Conservation (phyloP, 805 yeast genomes). For the Priceomyces fermenticarens region DNA sequence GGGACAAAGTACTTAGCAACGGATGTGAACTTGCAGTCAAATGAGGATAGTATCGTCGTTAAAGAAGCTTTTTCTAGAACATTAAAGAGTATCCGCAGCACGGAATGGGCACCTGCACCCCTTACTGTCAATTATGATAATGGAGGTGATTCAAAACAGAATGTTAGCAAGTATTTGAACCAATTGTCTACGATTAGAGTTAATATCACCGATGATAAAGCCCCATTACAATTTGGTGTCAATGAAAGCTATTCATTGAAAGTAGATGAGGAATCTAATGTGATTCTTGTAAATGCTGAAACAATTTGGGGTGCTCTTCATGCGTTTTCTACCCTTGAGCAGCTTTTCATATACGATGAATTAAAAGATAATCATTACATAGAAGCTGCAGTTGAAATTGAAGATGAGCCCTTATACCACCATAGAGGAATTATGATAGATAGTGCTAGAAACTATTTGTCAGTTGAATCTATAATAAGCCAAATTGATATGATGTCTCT, state of each 20-base stretch:
- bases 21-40: conserved; percentile 4
- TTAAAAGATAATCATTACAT: conserved; percentile 15
- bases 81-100: conserved; percentile 5
- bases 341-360: conserved; percentile 29
- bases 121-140: conserved; percentile 7
- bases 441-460: conserved; percentile 34
- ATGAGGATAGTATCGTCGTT: conserved; percentile 11
- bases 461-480: conserved; percentile 20
- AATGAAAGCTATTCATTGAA: conserved; percentile 32
- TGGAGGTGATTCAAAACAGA: no score
- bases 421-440: conserved; percentile 42
- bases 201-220: conserved; percentile 5
- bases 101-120: conserved; percentile 36
- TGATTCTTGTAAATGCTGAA: conserved; percentile 22
- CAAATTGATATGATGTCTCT: conserved; percentile 39
- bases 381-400: conserved; percentile 30
- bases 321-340: conserved; percentile 39
- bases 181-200: neutral
- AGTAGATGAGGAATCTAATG: conserved; percentile 7
- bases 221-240: conserved; percentile 29
- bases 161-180: neutral
- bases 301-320: conserved; percentile 43
- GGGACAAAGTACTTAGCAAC: conserved; percentile 7
- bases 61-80: conserved; percentile 22
- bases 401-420: conserved; percentile 31